Conservation (phyloP, 768 basidiomycete genomes). For the Tricholoma sp. region DNA sequence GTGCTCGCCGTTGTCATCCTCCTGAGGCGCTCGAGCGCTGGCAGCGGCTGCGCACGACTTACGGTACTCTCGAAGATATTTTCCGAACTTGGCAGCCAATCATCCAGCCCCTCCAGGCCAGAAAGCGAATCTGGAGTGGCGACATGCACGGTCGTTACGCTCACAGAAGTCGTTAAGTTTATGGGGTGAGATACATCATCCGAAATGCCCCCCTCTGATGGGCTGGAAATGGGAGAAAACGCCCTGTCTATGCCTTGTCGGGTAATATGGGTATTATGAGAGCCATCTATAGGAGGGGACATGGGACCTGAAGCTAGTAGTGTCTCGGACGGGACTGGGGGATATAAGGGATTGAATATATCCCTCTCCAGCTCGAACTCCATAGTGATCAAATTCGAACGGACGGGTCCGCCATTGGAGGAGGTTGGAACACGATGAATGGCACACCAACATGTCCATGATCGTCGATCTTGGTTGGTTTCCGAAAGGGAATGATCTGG, state of each 20-base stretch:
- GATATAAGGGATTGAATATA: constrained; percentile 63
- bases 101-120: constrained; percentile 12
- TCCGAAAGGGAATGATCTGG: constrained; percentile 42
- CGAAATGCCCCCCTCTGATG: not conserved
- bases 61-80: constrained; percentile 72
- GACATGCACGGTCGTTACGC: not conserved
- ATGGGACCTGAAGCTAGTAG: not conserved
- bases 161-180: not conserved
- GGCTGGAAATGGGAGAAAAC: not conserved
- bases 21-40: constrained; percentile 64
- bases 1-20: constrained; percentile 31
- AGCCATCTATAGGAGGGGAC: not conserved
- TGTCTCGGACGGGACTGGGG: constrained; percentile 21
- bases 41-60: constrained; percentile 58
- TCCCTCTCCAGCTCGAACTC: constrained; percentile 81
- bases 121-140: not conserved
- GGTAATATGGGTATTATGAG: not conserved
- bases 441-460: constrained; percentile 70
- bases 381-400: constrained; percentile 48
- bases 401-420: constrained; percentile 4
- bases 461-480: constrained; percentile 29
- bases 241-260: not conserved
- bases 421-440: constrained; percentile 46
- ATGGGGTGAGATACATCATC: no score
- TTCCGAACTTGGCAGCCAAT: constrained; percentile 46